phyloP scores from a whole-genome alignment of 352 stramenopile genomes.

The Pythium diclinum region DNA sequence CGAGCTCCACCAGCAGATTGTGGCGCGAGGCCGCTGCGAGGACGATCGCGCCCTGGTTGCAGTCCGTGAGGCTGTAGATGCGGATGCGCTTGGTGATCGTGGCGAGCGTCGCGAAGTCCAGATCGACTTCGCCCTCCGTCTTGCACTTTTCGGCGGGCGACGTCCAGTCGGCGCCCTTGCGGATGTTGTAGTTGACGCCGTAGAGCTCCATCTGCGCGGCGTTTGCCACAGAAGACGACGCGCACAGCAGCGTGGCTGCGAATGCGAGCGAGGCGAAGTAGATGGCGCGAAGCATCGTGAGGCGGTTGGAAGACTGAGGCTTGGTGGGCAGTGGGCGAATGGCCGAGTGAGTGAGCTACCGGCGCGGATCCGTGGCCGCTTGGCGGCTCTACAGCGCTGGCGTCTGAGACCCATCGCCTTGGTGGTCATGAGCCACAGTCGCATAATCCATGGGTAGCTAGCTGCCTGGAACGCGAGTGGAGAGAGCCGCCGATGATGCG shows the following conservation, averaged over 20 bases:
- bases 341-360: not conserved
- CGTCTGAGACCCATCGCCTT: not conserved
- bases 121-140: conserved; percentile 14
- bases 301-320: not conserved
- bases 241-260: not conserved
- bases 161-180: conserved; percentile 29
- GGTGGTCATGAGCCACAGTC: not conserved
- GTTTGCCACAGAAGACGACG: not conserved
- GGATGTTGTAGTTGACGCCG: conserved; percentile 42
- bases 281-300: not conserved
- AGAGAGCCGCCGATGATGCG: not conserved
- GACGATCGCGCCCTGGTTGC: conserved; percentile 29
- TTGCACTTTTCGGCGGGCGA: conserved; percentile 25
- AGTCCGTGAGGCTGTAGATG: conserved; percentile 38
- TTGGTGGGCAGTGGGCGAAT: not conserved
- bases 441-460: not conserved
- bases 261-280: not conserved
- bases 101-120: conserved; percentile 25
- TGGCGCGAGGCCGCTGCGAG: conserved; percentile 23
- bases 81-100: conserved; percentile 28
- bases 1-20: conserved; percentile 40
- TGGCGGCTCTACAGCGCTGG: not conserved
- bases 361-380: not conserved
- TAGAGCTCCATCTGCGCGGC: conserved; percentile 17
- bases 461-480: not conserved